These are phyloP conservation scores for Papiliotrema flavescens DNA, from an alignment of 1,284 basidiomycete species.

Conservation along the genomic window DNA sequence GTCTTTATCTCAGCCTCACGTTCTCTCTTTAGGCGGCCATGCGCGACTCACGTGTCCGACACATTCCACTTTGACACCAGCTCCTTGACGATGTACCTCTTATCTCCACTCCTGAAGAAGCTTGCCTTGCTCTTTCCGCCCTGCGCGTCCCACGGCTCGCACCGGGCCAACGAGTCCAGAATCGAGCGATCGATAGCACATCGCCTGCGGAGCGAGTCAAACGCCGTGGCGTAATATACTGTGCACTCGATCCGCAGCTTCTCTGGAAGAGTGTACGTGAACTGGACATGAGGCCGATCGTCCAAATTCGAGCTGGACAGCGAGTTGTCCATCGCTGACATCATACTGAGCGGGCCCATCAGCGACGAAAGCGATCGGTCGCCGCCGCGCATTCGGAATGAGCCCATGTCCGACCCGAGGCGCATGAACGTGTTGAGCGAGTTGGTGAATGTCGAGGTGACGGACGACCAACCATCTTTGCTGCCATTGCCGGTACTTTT, in stretches of 20 bases:
- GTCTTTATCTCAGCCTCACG: constrained; percentile 49
- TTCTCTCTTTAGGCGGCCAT: not conserved
- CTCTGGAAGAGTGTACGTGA: constrained; percentile 69
- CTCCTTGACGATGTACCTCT: constrained; percentile 74
- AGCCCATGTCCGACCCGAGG: constrained; percentile 25
- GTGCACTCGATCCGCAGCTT: constrained; percentile 69
- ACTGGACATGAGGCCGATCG: constrained; percentile 71
- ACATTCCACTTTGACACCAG: constrained; percentile 78
- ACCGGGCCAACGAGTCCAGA: constrained; percentile 60
- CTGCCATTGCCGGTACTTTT: not conserved
- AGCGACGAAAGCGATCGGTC: constrained; percentile 28
- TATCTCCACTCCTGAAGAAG: constrained; percentile 73
- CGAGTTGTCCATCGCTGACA: constrained; percentile 22
- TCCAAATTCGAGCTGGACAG: constrained; percentile 48
- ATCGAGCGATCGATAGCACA: constrained; percentile 66
- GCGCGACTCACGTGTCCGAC: constrained; percentile 63
- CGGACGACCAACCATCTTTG: constrained; percentile 32
- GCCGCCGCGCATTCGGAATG: constrained; percentile 19
- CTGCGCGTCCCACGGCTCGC: constrained; percentile 65
- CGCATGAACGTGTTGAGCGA: constrained; percentile 33
- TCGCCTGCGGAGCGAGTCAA: constrained; percentile 60
- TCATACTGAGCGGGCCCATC: constrained; percentile 22
- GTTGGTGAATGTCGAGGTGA: constrained; percentile 32
- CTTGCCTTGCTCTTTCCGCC: constrained; percentile 56
- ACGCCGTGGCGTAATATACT: constrained; percentile 72